Percentiles rank a stretch among this genome's conserved stretches.
Conservation (phyloP, 192 early-diverging fungal species). For the Backusella parvicylindrica region DNA sequence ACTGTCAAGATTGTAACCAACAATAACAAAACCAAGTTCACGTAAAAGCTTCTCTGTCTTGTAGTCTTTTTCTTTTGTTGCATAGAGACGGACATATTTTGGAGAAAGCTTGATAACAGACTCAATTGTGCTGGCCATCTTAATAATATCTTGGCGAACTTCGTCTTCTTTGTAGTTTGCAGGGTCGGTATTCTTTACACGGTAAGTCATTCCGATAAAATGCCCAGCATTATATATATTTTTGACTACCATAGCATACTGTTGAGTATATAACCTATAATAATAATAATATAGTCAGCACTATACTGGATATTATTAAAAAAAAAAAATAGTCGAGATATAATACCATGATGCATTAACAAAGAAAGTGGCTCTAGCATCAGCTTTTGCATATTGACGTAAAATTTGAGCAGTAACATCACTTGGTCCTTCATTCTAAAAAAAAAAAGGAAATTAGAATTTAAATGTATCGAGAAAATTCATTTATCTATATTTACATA, state of each 20-base stretch:
- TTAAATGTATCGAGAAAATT: slow-evolving; percentile 1
- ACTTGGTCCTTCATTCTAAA: slow-evolving; percentile 48
- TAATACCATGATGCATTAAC: slow-evolving; percentile 47
- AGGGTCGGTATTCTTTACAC: slow-evolving; percentile 44
- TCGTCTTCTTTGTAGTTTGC: slow-evolving; percentile 32
- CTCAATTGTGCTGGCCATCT: slow-evolving; percentile 36
- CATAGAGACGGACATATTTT: slow-evolving; percentile 50
- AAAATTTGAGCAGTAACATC: slow-evolving; percentile 48
- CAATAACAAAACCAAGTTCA: slow-evolving; percentile 43
- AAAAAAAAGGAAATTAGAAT: not conserved
- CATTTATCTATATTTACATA: slow-evolving; percentile 22
- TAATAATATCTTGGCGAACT: slow-evolving; percentile 44
- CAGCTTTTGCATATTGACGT: slow-evolving; percentile 41
- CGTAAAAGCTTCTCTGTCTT: slow-evolving; percentile 38
- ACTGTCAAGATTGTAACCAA: slow-evolving; percentile 47
- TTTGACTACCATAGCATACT: slow-evolving; percentile 47
- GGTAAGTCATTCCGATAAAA: slow-evolving; percentile 54
- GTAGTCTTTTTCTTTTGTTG: slow-evolving; percentile 33
- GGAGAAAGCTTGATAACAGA: slow-evolving; percentile 41
- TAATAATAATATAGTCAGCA: not conserved
- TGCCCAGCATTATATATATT: slow-evolving; percentile 49
- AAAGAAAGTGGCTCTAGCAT: slow-evolving; percentile 48
- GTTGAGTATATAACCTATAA: slow-evolving; percentile 48
- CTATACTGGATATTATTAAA: not conserved
- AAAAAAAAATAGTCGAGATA: not conserved